Evolutionary conservation across 768 basidiomycete genomes (phyloP).

Genomic region (Russula earlei): DNA sequence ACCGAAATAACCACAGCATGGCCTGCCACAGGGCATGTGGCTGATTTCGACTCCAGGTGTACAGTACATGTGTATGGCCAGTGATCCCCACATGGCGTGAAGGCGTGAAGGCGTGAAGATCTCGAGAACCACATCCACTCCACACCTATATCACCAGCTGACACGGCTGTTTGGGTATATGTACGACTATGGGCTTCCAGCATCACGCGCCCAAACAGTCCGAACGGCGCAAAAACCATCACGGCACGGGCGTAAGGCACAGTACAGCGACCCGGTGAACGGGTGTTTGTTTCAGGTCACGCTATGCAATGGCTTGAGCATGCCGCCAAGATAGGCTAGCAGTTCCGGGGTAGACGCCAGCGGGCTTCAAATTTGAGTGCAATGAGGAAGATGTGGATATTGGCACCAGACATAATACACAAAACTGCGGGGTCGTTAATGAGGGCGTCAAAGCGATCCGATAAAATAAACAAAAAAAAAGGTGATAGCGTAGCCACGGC

Average conservation of each 20-base stretch:
- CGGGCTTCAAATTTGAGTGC: background rate
- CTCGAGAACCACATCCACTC: background rate
- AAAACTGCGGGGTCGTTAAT: slow-evolving; percentile 2
- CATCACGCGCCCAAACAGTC: background rate
- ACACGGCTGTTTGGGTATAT: background rate
- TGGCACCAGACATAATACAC: slow-evolving; percentile 5
- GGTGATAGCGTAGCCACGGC: background rate
- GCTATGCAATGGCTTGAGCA: background rate
- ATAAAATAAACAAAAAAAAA: background rate
- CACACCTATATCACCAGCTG: background rate
- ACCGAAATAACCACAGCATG: background rate
- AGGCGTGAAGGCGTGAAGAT: background rate
- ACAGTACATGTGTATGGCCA: background rate
- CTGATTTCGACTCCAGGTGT: background rate
- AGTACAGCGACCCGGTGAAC: background rate
- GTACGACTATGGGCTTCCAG: background rate
- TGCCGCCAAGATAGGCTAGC: background rate
- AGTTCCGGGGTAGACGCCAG: background rate
- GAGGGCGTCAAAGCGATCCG: background rate
- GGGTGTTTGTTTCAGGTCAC: background rate
- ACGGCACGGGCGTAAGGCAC: background rate
- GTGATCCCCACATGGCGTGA: too few relatives aligned
- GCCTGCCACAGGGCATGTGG: background rate
- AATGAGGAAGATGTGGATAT: slow-evolving; percentile 4
- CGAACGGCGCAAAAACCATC: background rate